phyloP scores from a whole-genome alignment of 768 basidiomycete genomes.

The Lenzites betulinus region DNA sequence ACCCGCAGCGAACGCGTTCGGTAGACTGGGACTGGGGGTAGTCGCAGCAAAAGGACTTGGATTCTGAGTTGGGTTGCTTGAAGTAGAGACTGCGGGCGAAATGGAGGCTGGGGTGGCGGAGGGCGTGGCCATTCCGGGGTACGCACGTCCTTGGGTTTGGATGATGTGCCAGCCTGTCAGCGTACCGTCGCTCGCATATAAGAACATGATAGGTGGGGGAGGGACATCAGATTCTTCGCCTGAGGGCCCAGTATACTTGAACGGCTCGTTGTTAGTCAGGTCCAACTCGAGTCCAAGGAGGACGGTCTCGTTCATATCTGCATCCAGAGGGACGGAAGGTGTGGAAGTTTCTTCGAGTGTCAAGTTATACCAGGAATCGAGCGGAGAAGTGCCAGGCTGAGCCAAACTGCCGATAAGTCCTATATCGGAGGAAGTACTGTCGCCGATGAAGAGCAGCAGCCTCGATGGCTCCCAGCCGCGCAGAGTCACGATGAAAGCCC shows the following conservation, averaged over 20 bases:
- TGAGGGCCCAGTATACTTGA: conserved; percentile 39
- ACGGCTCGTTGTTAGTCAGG: conserved; percentile 52
- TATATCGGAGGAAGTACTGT: conserved; percentile 53
- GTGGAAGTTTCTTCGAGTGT: conserved; percentile 52
- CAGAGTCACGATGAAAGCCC: conserved; percentile 42
- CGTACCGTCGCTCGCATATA: conserved; percentile 79
- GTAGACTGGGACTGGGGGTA: conserved; percentile 3
- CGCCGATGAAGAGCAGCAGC: conserved; percentile 47
- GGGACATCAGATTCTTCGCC: conserved; percentile 47
- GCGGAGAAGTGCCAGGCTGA: conserved; percentile 18
- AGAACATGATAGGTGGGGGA: conserved; percentile 66
- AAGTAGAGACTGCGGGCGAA: neutral
- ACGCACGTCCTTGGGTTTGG: conserved; percentile 52
- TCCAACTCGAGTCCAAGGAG: conserved; percentile 67
- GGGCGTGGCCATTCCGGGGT: conserved; percentile 53
- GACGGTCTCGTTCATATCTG: conserved; percentile 68
- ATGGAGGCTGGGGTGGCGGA: conserved; percentile 2
- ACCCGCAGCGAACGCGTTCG: conserved; percentile 22
- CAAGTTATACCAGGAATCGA: conserved; percentile 47
- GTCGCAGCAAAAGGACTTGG: conserved; percentile 10
- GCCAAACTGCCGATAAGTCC: conserved; percentile 43
- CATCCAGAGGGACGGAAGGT: conserved; percentile 66
- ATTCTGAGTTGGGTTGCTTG: neutral
- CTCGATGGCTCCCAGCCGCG: conserved; percentile 48
- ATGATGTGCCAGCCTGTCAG: conserved; percentile 73